Conservation (phyloP, 2,329 filamentous ascomycete species). For the Escovopsis sp. region DNA sequence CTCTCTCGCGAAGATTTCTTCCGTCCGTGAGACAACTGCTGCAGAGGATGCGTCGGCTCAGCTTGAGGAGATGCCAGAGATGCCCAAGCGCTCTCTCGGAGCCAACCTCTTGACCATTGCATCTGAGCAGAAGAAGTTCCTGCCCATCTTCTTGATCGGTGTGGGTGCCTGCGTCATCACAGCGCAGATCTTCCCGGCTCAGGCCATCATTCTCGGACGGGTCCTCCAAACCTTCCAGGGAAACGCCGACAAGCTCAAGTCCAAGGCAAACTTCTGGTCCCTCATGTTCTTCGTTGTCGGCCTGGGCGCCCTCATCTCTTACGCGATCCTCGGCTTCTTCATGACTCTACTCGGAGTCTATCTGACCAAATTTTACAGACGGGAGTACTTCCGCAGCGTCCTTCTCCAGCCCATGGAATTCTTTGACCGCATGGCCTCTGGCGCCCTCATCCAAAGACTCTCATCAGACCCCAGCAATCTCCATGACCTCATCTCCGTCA, state of each 20-base stretch:
- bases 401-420: constrained; percentile 1
- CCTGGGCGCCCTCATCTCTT: constrained; percentile 20
- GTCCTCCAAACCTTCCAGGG: not conserved
- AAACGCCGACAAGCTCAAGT: not conserved
- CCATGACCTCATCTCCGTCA: constrained; percentile 5
- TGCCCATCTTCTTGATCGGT: not conserved
- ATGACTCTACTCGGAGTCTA: constrained; percentile 1
- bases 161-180: not conserved
- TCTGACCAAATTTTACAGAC: constrained; percentile 1
- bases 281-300: constrained; percentile 34
- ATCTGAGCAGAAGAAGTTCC: not conserved
- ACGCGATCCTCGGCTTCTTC: constrained; percentile 8
- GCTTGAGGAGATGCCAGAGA: constrained; percentile 1
- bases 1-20: not conserved
- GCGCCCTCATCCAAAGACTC: constrained; percentile 1
- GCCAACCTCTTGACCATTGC: not conserved
- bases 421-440: constrained; percentile 1
- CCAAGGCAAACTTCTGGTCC: constrained; percentile 28
- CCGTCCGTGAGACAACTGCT: constrained; percentile 9
- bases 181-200: not conserved
- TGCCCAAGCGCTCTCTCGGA: not conserved
- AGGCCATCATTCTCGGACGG: constrained; percentile 1
- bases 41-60: constrained; percentile 34
- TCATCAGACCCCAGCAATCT: not conserved
- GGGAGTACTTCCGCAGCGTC: constrained; percentile 1